Percentiles rank a stretch among this genome's conserved stretches.
Evolutionary conservation across 345 rosid species (phyloP).

Genomic region (Populus tremula): DNA sequence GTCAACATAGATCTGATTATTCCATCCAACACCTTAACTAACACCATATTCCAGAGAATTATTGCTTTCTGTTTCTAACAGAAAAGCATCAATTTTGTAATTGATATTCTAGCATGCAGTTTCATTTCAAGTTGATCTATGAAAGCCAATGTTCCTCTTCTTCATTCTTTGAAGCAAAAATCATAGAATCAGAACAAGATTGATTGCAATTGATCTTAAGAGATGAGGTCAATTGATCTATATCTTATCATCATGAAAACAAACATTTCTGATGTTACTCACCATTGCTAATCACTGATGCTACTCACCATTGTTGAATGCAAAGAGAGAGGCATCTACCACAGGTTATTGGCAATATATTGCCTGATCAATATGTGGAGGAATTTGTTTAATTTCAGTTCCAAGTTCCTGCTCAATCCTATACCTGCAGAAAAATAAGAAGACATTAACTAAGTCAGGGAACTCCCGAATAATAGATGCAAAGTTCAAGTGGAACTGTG

Average conservation of each 20-base stretch:
- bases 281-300: constrained; percentile 37
- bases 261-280: constrained; percentile 23
- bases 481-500: background rate
- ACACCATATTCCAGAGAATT: background rate
- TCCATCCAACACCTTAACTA: background rate
- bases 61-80: background rate
- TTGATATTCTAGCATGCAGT: too few relatives aligned
- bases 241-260: background rate
- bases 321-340: constrained; percentile 17
- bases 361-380: constrained; percentile 90
- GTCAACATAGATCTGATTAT: too few relatives aligned
- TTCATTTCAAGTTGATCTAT: background rate
- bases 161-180: background rate
- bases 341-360: constrained; percentile 74
- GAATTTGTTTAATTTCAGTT: constrained; percentile 97
- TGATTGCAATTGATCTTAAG: too few relatives aligned
- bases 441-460: background rate
- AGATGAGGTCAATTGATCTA: too few relatives aligned
- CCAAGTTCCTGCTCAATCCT: constrained; percentile 99
- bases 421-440: constrained; percentile 61
- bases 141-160: background rate
- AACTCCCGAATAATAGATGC: background rate
- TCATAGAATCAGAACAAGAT: background rate
- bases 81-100: background rate
- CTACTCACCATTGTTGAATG: constrained; percentile 23